Conservation (phyloP, 352 stramenopile species). For the Pseudoperonospora humuli region DNA sequence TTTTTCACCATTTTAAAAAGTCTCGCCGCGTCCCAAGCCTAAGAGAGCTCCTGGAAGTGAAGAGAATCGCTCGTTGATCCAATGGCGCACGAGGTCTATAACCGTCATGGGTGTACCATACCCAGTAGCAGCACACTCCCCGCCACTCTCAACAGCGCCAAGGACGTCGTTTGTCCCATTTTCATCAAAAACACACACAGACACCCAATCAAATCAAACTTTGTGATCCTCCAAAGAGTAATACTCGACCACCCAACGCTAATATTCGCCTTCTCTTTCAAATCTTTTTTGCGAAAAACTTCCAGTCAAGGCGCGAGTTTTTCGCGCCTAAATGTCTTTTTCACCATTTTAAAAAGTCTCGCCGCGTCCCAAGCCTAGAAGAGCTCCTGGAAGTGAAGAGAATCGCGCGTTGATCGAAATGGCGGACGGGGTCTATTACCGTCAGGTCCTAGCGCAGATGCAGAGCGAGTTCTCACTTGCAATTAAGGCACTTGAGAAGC, state of each 20-base stretch:
- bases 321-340: constrained; percentile 11
- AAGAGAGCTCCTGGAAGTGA: too few species aligned
- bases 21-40: not conserved
- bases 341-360: not conserved
- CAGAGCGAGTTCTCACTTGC: constrained; percentile 53
- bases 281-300: too few species aligned
- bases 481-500: constrained; percentile 48
- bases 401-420: not conserved
- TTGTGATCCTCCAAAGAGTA: too few species aligned
- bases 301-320: constrained; percentile 3
- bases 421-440: constrained; percentile 38
- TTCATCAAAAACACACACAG: too few species aligned
- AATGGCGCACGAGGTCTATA: constrained; percentile 26
- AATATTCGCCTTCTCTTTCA: too few species aligned
- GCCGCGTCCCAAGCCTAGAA: not conserved
- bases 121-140: constrained; percentile 28
- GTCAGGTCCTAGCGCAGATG: constrained; percentile 45
- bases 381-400: too few species aligned
- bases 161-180: constrained; percentile 6
- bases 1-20: not conserved
- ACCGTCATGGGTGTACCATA: constrained; percentile 67
- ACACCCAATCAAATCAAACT: too few species aligned
- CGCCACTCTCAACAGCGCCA: constrained; percentile 36
- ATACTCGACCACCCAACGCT: too few species aligned
- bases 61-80: not conserved